Evolutionary conservation across 2,329 filamentous ascomycete genomes (phyloP).

Genomic region (Daldinia eschscholtzii): DNA sequence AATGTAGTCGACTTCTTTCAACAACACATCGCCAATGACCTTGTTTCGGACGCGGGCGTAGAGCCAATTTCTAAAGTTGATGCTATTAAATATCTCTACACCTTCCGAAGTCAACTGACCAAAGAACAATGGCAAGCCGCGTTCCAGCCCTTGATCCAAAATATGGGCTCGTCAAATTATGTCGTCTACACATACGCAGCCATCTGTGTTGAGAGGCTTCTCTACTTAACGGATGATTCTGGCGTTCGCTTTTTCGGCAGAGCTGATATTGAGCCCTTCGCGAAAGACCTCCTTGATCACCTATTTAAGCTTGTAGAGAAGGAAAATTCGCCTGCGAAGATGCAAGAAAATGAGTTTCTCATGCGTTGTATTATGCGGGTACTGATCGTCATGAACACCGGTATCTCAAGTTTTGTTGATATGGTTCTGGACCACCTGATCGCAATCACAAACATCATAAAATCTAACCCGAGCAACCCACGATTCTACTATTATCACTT

Average conservation of each 20-base stretch:
- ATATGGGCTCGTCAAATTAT: constrained; percentile 89
- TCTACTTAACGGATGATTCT: constrained; percentile 83
- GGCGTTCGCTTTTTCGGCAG: constrained; percentile 84
- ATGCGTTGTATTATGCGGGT: constrained; percentile 99
- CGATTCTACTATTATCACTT: constrained; percentile 99
- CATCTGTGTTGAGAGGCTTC: constrained; percentile 92
- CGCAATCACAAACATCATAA: constrained; percentile 90
- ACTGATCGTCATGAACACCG: constrained; percentile 91
- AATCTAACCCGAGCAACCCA: constrained; percentile 95
- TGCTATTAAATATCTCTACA: constrained; percentile 97
- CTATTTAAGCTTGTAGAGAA: constrained; percentile 92
- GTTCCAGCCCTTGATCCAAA: constrained; percentile 90
- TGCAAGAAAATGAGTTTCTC: constrained; percentile 98
- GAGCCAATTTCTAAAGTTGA: constrained; percentile 95
- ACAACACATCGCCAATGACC: constrained; percentile 88
- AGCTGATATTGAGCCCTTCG: constrained; percentile 81
- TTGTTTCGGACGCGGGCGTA: constrained; percentile 76
- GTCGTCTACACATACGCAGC: constrained; percentile 98
- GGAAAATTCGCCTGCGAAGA: constrained; percentile 85
- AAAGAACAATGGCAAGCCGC: constrained; percentile 92
- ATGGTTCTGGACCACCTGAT: constrained; percentile 86
- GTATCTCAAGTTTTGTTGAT: constrained; percentile 79
- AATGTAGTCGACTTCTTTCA: constrained; percentile 96
- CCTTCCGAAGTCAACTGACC: constrained; percentile 93
- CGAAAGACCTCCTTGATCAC: constrained; percentile 88